Evolutionary conservation across 768 basidiomycete genomes (phyloP).

Genomic region (Lactarius hengduanensis): DNA sequence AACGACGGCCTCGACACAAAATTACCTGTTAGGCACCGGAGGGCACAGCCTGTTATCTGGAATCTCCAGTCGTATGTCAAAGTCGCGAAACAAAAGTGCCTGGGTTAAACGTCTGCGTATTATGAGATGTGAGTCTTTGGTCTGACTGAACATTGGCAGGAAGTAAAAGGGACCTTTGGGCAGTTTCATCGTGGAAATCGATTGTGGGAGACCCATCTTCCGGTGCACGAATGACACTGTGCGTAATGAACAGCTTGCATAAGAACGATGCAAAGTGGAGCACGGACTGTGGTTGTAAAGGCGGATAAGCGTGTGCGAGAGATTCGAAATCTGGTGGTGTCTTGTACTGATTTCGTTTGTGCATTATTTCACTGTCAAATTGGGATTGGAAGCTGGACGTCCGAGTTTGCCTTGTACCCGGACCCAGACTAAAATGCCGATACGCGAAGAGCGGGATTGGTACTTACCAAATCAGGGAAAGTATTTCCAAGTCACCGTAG

Average conservation of each 20-base stretch:
- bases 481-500: too few relatives aligned
- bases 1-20: background rate
- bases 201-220: slow-evolving; percentile 43
- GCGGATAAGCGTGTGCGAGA: slow-evolving; percentile 57
- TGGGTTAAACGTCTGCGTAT: slow-evolving; percentile 68
- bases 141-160: slow-evolving; percentile 6
- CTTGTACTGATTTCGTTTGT: slow-evolving; percentile 49
- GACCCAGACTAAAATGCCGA: too few relatives aligned
- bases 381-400: background rate
- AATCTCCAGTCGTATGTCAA: slow-evolving; percentile 57
- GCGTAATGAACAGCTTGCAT: background rate
- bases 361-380: slow-evolving; percentile 35
- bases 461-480: too few relatives aligned
- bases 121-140: slow-evolving; percentile 13
- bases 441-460: too few relatives aligned
- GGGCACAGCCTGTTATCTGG: slow-evolving; percentile 81
- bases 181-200: slow-evolving; percentile 70
- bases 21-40: slow-evolving; percentile 50
- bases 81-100: slow-evolving; percentile 75
- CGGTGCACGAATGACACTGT: slow-evolving; percentile 32
- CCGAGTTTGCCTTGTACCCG: too few relatives aligned
- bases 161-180: slow-evolving; percentile 54
- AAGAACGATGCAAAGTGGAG: background rate
- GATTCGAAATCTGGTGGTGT: slow-evolving; percentile 54
- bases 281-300: slow-evolving; percentile 54